Evolutionary conservation across 768 basidiomycete species (phyloP).

Genomic region (Phylloporus sp.): DNA sequence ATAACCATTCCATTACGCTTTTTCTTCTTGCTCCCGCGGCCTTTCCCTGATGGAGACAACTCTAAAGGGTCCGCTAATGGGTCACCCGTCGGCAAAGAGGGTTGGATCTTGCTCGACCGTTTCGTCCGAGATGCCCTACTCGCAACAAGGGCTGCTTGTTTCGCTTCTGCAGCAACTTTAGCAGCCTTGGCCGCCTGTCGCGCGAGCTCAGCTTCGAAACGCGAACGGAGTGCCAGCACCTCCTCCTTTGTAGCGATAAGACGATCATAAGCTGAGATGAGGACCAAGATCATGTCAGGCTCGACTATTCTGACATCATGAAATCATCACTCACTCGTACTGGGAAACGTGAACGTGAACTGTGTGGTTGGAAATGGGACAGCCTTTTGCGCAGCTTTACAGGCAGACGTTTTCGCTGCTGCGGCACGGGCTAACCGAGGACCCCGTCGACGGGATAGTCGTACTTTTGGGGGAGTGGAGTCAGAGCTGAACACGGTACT

Average conservation of each 20-base stretch:
- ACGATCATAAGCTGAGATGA: slow-evolving; percentile 63
- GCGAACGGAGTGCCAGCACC: slow-evolving; percentile 57
- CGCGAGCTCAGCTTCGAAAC: slow-evolving; percentile 71
- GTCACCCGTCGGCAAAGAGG: slow-evolving; percentile 30
- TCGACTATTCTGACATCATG: slow-evolving; percentile 19
- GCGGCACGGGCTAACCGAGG: slow-evolving; percentile 49
- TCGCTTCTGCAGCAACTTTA: slow-evolving; percentile 47
- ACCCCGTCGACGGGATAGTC: slow-evolving; percentile 52
- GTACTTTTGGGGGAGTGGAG: slow-evolving; percentile 35
- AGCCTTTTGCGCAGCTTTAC: slow-evolving; percentile 18
- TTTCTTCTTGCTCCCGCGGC: slow-evolving; percentile 72
- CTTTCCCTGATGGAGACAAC: slow-evolving; percentile 29
- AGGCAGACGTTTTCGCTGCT: slow-evolving; percentile 17
- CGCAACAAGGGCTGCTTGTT: slow-evolving; percentile 43
- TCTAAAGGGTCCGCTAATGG: slow-evolving; percentile 39
- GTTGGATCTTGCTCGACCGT: slow-evolving; percentile 37
- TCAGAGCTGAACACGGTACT: slow-evolving; percentile 35
- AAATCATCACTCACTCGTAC: slow-evolving; percentile 62
- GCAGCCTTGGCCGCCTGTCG: slow-evolving; percentile 59
- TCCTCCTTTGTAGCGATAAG: slow-evolving; percentile 66
- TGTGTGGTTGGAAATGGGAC: slow-evolving; percentile 46
- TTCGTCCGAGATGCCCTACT: slow-evolving; percentile 36
- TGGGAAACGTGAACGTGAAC: slow-evolving; percentile 61
- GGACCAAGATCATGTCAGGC: slow-evolving; percentile 25
- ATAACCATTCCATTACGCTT: slow-evolving; percentile 89